Evolutionary conservation across 2,329 filamentous ascomycete species (phyloP).

Genomic region (Onygena corvina): DNA sequence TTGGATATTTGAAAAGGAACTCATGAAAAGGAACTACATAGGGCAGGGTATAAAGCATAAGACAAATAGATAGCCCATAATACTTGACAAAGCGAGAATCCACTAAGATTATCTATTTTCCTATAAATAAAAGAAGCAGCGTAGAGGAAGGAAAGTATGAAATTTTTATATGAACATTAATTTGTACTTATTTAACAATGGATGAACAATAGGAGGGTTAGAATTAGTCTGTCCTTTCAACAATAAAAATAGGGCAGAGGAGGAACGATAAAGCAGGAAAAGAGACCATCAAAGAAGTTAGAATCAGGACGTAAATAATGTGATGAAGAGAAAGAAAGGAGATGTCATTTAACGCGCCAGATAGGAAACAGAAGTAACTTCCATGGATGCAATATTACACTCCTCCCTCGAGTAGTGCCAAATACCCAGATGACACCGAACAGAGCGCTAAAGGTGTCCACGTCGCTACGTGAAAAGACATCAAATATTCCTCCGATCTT

Average conservation of each 20-base stretch:
- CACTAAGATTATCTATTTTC: too few species aligned
- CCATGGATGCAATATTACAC: neutral
- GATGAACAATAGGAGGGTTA: neutral
- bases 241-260: neutral
- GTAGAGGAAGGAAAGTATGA: too few species aligned
- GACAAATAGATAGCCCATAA: too few species aligned
- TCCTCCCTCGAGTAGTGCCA: neutral
- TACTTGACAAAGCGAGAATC: too few species aligned
- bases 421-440: neutral
- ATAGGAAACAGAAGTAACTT: neutral
- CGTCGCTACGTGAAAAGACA: conserved; percentile 1
- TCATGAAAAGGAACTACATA: too few species aligned
- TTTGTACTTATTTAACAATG: too few species aligned
- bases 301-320: neutral
- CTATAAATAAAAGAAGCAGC: too few species aligned
- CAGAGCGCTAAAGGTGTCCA: neutral
- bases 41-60: too few species aligned
- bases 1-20: too few species aligned
- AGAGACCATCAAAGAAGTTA: too few species aligned
- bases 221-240: neutral
- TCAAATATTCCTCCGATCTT: neutral
- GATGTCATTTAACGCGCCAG: neutral
- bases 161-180: too few species aligned
- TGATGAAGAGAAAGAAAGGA: neutral
- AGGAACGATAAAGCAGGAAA: neutral